phyloP scores from a whole-genome alignment of 2,329 filamentous ascomycete species.

The Penicillium sp. region DNA sequence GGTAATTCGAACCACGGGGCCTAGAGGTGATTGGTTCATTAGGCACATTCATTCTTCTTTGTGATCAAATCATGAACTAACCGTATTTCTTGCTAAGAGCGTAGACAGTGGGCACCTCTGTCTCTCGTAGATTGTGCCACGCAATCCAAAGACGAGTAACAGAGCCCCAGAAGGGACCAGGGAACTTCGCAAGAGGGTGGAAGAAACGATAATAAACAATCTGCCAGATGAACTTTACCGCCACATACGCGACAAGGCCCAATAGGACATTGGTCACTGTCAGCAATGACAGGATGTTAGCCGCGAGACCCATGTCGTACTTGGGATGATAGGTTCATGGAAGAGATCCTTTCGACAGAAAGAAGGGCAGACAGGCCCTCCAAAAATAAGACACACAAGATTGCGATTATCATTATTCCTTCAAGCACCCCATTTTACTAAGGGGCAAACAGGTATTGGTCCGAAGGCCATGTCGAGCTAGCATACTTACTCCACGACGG shows the following conservation, averaged over 20 bases:
- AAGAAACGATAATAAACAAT: slow-evolving; percentile 48
- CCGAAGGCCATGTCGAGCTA: slow-evolving; percentile 4
- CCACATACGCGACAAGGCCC: slow-evolving; percentile 24
- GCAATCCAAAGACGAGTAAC: slow-evolving; percentile 55
- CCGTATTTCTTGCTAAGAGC: slow-evolving; percentile 50
- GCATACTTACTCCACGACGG: background rate
- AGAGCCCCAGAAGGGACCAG: slow-evolving; percentile 54
- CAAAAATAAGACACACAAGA: background rate
- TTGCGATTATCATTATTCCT: too few species aligned
- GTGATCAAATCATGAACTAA: slow-evolving; percentile 19
- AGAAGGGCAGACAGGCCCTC: background rate
- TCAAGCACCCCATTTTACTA: slow-evolving; percentile 10
- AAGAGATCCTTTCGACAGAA: background rate
- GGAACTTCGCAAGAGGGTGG: slow-evolving; percentile 52
- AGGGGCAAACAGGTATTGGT: slow-evolving; percentile 14
- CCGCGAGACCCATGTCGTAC: slow-evolving; percentile 26
- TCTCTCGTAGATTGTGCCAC: slow-evolving; percentile 49
- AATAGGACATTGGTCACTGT: slow-evolving; percentile 27
- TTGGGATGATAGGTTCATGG: slow-evolving; percentile 10
- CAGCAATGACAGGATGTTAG: slow-evolving; percentile 26
- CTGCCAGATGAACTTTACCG: slow-evolving; percentile 31
- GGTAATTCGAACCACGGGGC: slow-evolving; percentile 52
- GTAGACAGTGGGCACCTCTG: slow-evolving; percentile 44
- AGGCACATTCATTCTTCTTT: background rate
- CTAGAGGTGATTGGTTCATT: slow-evolving; percentile 27